Evolutionary conservation across 495 filamentous ascomycete species (phyloP).

Genomic region (Pseudotulostoma volvatum): DNA sequence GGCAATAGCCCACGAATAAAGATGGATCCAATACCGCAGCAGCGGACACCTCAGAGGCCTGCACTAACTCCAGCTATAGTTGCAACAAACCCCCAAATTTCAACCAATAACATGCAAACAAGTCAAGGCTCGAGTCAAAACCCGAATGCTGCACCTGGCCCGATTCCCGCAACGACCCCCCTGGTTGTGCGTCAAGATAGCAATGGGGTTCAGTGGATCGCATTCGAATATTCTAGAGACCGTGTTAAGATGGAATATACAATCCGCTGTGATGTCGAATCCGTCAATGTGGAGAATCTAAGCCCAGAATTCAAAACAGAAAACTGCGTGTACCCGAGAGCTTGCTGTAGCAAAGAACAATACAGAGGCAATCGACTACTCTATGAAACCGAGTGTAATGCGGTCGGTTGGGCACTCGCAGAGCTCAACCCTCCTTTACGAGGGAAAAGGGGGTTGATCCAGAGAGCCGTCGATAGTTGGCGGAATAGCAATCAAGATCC

Average conservation of each 20-base stretch:
- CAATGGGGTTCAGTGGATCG: slow-evolving; percentile 97
- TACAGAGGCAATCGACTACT: slow-evolving; percentile 88
- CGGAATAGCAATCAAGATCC: slow-evolving; percentile 96
- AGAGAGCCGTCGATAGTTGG: slow-evolving; percentile 96
- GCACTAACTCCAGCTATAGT: slow-evolving; percentile 22
- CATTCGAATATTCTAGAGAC: slow-evolving; percentile 95
- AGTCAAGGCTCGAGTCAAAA: slow-evolving; percentile 34
- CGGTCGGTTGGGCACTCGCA: slow-evolving; percentile 90
- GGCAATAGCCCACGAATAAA: slow-evolving; percentile 23
- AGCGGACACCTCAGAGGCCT: slow-evolving; percentile 22
- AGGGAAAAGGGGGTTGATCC: slow-evolving; percentile 88
- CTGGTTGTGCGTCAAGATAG: slow-evolving; percentile 88
- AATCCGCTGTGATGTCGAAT: slow-evolving; percentile 95
- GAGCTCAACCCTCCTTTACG: slow-evolving; percentile 79
- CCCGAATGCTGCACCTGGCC: slow-evolving; percentile 84
- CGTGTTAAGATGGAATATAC: slow-evolving; percentile 99
- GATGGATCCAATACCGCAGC: slow-evolving; percentile 28
- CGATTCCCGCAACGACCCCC: slow-evolving; percentile 95
- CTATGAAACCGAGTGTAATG: slow-evolving; percentile 98
- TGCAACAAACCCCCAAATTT: slow-evolving; percentile 32
- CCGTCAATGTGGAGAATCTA: slow-evolving; percentile 77
- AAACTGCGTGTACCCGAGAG: slow-evolving; percentile 94
- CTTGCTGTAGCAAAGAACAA: slow-evolving; percentile 87
- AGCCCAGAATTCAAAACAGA: slow-evolving; percentile 83
- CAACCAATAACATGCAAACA: slow-evolving; percentile 33